Evolutionary conservation across 2,329 filamentous ascomycete genomes (phyloP).

Genomic region (Allantophomopsis cytisporea): DNA sequence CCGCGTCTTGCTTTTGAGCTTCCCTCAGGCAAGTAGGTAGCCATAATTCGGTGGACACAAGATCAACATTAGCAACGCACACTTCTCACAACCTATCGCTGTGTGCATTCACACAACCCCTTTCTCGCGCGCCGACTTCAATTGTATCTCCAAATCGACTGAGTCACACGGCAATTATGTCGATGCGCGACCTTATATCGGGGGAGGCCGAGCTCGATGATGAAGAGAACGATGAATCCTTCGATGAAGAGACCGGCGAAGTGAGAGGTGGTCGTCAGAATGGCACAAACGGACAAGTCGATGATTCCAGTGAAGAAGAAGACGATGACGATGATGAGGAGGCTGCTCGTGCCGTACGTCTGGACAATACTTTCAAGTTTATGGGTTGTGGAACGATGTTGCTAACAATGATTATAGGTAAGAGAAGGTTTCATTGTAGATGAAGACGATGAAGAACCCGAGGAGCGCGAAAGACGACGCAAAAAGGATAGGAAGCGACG

Average conservation of each 20-base stretch:
- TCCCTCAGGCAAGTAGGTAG: too few species aligned
- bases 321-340: constrained; percentile 88
- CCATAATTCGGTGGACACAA: too few species aligned
- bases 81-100: too few species aligned
- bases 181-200: constrained; percentile 68
- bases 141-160: too few species aligned
- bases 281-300: constrained; percentile 32
- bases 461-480: constrained; percentile 34
- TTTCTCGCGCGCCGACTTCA: too few species aligned
- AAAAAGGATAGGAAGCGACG: constrained; percentile 67
- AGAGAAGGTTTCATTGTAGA: constrained; percentile 95
- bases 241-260: constrained; percentile 63
- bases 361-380: constrained; percentile 1
- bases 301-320: constrained; percentile 86
- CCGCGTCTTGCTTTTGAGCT: too few species aligned
- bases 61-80: too few species aligned
- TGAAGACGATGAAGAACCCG: constrained; percentile 66
- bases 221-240: constrained; percentile 70
- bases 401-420: constrained; percentile 37
- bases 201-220: constrained; percentile 79
- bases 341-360: constrained; percentile 57
- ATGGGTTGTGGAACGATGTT: background rate
- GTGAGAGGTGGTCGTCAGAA: constrained; percentile 27
- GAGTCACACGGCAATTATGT: constrained; percentile 30
- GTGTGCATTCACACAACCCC: too few species aligned